A percentile compares a stretch with the other conserved stretches of the same genome.
phyloP scores from a whole-genome alignment of 2,329 filamentous ascomycete species.

The Aspergillus japonicus region DNA sequence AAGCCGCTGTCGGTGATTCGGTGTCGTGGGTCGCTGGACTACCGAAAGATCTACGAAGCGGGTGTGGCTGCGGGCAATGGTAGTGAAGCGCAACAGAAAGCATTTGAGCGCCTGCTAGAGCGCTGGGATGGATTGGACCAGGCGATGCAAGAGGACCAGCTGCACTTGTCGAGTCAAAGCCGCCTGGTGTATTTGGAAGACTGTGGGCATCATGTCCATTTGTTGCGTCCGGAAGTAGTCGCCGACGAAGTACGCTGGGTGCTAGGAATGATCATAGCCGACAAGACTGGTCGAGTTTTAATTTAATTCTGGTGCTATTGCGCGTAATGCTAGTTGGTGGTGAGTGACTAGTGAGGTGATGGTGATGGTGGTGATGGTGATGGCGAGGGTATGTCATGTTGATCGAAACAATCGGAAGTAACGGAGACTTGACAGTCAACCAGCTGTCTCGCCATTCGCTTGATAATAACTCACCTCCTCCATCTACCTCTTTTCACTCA shows the following conservation, averaged over 20 bases:
- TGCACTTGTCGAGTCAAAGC: conserved; percentile 31
- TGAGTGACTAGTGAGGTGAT: neutral
- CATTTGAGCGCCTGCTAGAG: conserved; percentile 31
- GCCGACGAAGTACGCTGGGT: conserved; percentile 40
- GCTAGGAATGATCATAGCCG: conserved; percentile 11
- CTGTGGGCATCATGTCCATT: conserved; percentile 41
- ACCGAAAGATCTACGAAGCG: conserved; percentile 32
- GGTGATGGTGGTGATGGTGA: neutral
- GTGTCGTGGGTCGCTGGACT: conserved; percentile 34
- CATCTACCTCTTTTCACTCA: neutral
- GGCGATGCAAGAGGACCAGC: conserved; percentile 33
- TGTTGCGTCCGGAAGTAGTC: conserved; percentile 38
- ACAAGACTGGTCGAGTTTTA: too few relatives aligned
- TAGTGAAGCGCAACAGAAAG: conserved; percentile 29
- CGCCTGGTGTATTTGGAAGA: conserved; percentile 33
- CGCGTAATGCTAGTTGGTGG: neutral
- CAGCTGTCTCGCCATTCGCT: too few relatives aligned
- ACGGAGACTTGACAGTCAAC: neutral
- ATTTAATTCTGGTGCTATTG: neutral
- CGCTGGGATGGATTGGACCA: conserved; percentile 28
- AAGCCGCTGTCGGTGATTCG: conserved; percentile 39
- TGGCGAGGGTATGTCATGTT: neutral
- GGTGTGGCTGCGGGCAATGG: conserved; percentile 36
- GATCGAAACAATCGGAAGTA: neutral
- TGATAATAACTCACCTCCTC: too few relatives aligned